Percentiles rank a stretch among this genome's conserved stretches.
Conservation (phyloP, 2,329 filamentous ascomycete genomes). For the Aspergillus hiratsukae region DNA sequence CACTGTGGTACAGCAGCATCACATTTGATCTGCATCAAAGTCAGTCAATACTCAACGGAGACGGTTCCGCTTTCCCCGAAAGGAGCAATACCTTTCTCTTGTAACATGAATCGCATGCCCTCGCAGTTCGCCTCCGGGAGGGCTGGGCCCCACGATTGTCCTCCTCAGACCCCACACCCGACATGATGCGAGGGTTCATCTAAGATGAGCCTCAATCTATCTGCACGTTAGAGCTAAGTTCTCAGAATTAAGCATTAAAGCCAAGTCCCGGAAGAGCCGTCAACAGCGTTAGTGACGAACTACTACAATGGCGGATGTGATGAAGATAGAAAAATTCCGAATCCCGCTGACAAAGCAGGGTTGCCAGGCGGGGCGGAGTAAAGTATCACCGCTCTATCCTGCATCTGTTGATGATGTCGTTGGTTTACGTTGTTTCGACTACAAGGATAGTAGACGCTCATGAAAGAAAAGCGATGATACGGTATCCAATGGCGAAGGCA, state of each 20-base stretch:
- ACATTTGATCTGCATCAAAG: conserved; percentile 46
- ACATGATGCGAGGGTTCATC: conserved; percentile 16
- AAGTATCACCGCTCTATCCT: neutral
- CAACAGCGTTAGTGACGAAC: neutral
- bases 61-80: neutral
- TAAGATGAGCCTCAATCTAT: neutral
- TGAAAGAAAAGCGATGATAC: neutral
- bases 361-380: neutral
- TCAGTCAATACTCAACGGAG: neutral
- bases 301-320: neutral
- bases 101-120: conserved; percentile 50
- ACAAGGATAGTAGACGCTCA: neutral
- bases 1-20: conserved; percentile 42
- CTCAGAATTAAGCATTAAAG: neutral
- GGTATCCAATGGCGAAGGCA: too few relatives aligned
- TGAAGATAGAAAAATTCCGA: neutral
- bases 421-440: neutral
- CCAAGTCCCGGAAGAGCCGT: too few relatives aligned
- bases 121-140: conserved; percentile 23
- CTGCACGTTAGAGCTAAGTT: neutral
- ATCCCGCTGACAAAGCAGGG: conserved; percentile 8
- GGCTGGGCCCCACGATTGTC: conserved; percentile 6
- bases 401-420: neutral
- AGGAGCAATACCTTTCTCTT: conserved; percentile 41
- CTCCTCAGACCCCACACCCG: conserved; percentile 17